These are phyloP conservation scores for Fraxinus albicans DNA, from an alignment of 305 asterid species.

Conservation along the genomic window DNA sequence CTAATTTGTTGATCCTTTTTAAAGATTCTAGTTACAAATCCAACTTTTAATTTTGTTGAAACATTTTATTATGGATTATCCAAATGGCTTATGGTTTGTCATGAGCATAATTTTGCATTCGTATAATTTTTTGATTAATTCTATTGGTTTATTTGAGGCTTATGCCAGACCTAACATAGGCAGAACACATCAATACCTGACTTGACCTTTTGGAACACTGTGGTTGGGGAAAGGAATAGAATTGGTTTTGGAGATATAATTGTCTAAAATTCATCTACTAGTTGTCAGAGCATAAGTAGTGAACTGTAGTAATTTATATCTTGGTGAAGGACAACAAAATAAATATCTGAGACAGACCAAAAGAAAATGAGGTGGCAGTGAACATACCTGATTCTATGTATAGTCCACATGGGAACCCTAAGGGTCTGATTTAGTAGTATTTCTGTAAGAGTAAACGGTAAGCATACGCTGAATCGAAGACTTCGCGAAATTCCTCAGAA, in stretches of 20 bases:
- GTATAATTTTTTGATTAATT: not conserved
- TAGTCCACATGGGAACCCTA: slow-evolving; percentile 1
- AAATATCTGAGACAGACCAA: not conserved
- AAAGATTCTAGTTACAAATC: not conserved
- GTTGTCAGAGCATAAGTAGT: not conserved
- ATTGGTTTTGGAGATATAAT: not conserved
- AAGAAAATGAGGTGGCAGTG: slow-evolving; percentile 14
- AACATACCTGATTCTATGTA: slow-evolving; percentile 18
- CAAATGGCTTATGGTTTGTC: not conserved
- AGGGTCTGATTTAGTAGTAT: not conserved
- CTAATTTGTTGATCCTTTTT: not conserved
- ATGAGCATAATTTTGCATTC: not conserved
- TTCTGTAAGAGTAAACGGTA: not conserved
- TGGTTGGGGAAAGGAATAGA: not conserved
- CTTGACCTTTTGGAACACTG: not conserved
- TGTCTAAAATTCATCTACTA: not conserved
- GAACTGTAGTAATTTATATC: not conserved
- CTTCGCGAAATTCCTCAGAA: slow-evolving; percentile 1
- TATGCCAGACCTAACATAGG: not conserved
- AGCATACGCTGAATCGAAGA: slow-evolving; percentile 10
- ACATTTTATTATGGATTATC: not conserved
- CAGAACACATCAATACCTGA: not conserved
- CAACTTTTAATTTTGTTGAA: not conserved
- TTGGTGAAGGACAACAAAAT: not conserved
- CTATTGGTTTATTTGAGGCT: not conserved